Base-by-base conservation (phyloP, 2,329 filamentous ascomycete genomes). In the Metarhizium sp. region DNA sequence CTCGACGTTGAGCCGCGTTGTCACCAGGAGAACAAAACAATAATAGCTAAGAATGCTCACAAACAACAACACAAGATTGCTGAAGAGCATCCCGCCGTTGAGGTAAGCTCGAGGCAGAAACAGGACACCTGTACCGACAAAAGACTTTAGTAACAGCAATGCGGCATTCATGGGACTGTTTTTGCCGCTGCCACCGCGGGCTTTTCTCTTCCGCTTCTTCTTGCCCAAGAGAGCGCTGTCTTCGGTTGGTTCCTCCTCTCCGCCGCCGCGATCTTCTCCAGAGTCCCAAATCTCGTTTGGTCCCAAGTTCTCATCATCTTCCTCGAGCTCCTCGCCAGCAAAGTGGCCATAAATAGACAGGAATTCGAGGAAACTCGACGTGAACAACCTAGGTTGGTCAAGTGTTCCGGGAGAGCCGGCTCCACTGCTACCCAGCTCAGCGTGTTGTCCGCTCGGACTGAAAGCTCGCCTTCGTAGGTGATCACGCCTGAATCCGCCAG, bases 51-150 rank as follows among this genome's bases (percentile, higher is more conserved):
- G 77, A 2, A 81, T 76, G 6, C 94, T 92, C 16, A 99, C 90
- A 43, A 79, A 81, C 25, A 99, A 76, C n/a, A 99, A 81, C 16
- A 99, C 88, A 52, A 95, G 61, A 67, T 95, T 96, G 64, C 91
- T 96, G 72, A 99, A 99, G 16, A 96, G 75, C 92, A 99, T 97
- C 57, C 94, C 94, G 54, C 94, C 94, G 65, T 96, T 99, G 60
- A 96, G 80, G 67, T 94, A 99, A 4, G 94, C 92, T 50, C 91
- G 85, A 0, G 92, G 92, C 38, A 97, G 75, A 74, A 97, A 97
- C 16, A 97, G 77, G 8, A 97, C 92, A 55, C 92, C 92, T 0
- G 94, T 99, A 20, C 95, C 94, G 50, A 99, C 94, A 67, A 99
- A 99, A 0, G 92, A 97, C 75, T 99, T 99, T 61, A 99, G 83